Base-by-base conservation (phyloP, 352 stramenopile species). In the Globisporangium viniferum region DNA sequence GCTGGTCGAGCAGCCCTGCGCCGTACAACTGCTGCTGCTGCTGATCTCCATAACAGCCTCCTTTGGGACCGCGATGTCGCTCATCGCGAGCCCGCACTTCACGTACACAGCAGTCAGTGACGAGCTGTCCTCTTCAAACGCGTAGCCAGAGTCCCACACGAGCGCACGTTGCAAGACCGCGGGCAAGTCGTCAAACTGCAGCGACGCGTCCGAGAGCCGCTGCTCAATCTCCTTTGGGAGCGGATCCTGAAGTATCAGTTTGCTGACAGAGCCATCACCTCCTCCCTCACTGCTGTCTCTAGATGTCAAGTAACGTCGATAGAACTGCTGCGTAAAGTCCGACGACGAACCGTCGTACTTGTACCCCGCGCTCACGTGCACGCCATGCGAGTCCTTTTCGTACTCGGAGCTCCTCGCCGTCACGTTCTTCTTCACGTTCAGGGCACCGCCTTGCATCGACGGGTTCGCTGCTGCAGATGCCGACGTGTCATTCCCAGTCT, bases 281-380 rank as follows among this genome's bases (percentile, higher is more conserved):
- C 14, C 14, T 20, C 39, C 39, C 15, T 4, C 39, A 46, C 15
- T 15, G 12, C 33, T 14, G 3, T 20, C 33, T 2, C 4, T 2
- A 20, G 14, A 64, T 14, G 72, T 67, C 5, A 74, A 14, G 4
- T 67, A 66, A 3, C 73, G 71, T 4, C 66, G 61, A 53, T 72
- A 78, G 24, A 78, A 77, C 36, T 83, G 76, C 69, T 80, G 71
- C 2, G 72, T 66, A 36, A 83, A 64, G 55, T 83, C 76, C 2
- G 66, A 74, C 0, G 64, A 77, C 7, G 55, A 31, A 15, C 76
- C 76, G n/a, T 80, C 69, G 55, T 71, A 80, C 10, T 54, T 4
- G 20, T 73, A 82, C 0, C 12, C 31, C 2, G 62, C 12, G 46
- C 64, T 56, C 39, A 76, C 33, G 2, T 61, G 27, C n/a, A 75